Conservation (phyloP, 1,284 basidiomycete genomes). For the Nidula niveotomentosa region DNA sequence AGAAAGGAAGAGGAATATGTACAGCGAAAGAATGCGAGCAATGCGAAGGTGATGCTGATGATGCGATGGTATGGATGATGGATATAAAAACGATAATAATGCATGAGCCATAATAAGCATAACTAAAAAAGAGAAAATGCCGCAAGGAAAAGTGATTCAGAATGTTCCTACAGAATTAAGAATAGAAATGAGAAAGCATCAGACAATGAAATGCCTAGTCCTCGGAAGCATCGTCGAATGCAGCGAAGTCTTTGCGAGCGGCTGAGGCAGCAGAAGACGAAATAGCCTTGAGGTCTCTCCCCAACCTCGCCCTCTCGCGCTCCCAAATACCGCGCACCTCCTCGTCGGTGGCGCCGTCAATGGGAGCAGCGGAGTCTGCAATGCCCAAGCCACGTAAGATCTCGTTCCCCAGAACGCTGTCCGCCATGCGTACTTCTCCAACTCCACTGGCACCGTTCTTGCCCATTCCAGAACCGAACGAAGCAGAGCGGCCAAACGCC, state of each 20-base stretch:
- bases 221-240: constrained; percentile 59
- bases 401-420: constrained; percentile 62
- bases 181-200: constrained; percentile 10
- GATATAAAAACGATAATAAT: neutral
- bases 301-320: constrained; percentile 55
- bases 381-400: constrained; percentile 65
- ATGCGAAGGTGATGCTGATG: neutral
- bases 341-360: constrained; percentile 56
- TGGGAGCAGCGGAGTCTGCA: constrained; percentile 25
- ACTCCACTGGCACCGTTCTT: constrained; percentile 37
- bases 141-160: constrained; percentile 14
- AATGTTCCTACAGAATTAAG: constrained; percentile 3
- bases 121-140: no score
- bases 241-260: constrained; percentile 22
- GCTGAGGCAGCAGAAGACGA: constrained; percentile 19
- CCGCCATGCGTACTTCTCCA: constrained; percentile 53
- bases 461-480: constrained; percentile 48
- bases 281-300: constrained; percentile 49
- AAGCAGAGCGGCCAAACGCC: constrained; percentile 52
- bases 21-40: constrained; percentile 5
- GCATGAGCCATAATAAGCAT: constrained; percentile 5
- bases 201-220: constrained; percentile 27
- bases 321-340: constrained; percentile 71
- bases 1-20: constrained; percentile 5
- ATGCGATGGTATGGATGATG: neutral